These are phyloP conservation scores for Podaxis carcinomalis DNA, from an alignment of 768 basidiomycete species.

Conservation along the genomic window DNA sequence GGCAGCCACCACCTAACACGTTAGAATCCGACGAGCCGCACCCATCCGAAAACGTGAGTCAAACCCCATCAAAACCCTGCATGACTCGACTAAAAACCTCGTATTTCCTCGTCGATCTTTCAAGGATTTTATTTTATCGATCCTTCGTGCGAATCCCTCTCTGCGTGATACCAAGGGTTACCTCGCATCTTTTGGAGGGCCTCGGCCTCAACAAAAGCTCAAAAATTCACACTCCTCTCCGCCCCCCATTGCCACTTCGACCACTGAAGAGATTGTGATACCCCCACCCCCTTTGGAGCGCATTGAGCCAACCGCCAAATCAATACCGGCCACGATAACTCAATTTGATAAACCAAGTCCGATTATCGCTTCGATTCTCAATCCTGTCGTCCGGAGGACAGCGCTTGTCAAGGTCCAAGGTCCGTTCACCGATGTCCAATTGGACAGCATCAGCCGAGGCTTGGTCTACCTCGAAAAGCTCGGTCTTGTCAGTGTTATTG, in stretches of 20 bases:
- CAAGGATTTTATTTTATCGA: slow-evolving; percentile 95
- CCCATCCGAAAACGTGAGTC: slow-evolving; percentile 48
- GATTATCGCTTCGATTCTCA: slow-evolving; percentile 70
- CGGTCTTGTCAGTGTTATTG: slow-evolving; percentile 92
- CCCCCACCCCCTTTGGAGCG: slow-evolving; percentile 24
- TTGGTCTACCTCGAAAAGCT: slow-evolving; percentile 95
- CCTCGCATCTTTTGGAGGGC: slow-evolving; percentile 81
- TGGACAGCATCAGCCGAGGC: slow-evolving; percentile 90
- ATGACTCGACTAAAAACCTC: slow-evolving; percentile 4
- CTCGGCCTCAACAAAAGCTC: slow-evolving; percentile 34
- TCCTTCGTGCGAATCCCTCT: slow-evolving; percentile 90
- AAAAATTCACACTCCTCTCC: slow-evolving; percentile 16
- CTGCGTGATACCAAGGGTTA: slow-evolving; percentile 87
- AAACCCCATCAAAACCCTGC: slow-evolving; percentile 1
- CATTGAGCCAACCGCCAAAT: slow-evolving; percentile 23
- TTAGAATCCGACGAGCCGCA: slow-evolving; percentile 31
- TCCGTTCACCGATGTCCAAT: slow-evolving; percentile 88
- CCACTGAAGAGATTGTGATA: slow-evolving; percentile 21
- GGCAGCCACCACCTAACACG: slow-evolving; percentile 28
- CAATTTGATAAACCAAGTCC: slow-evolving; percentile 43
- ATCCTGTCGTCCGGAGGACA: slow-evolving; percentile 80
- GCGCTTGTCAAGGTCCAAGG: slow-evolving; percentile 97
- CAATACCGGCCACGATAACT: slow-evolving; percentile 26
- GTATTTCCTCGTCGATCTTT: slow-evolving; percentile 1
- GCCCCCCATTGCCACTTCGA: slow-evolving; percentile 18